Conservation (phyloP, 352 stramenopile species). For the Phytopythium chamaehyphon region DNA sequence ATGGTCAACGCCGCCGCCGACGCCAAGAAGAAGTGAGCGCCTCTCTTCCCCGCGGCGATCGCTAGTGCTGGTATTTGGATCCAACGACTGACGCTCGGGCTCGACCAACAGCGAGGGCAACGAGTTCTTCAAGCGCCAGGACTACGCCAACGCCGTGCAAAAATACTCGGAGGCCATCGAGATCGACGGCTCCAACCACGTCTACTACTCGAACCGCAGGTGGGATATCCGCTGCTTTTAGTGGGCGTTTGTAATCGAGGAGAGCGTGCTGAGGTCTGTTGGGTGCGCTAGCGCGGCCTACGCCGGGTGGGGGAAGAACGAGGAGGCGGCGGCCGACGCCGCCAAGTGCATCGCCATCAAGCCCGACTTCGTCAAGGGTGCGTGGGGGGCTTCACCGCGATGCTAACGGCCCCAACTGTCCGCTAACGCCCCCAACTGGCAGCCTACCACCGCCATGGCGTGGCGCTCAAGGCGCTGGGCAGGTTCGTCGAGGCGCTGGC, state of each 20-base stretch:
- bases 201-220: slow-evolving; percentile 94
- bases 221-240: slow-evolving; percentile 8
- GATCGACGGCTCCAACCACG: slow-evolving; percentile 85
- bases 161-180: slow-evolving; percentile 93
- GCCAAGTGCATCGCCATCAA: slow-evolving; percentile 90
- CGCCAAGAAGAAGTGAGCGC: slow-evolving; percentile 75
- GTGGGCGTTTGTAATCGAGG: background rate
- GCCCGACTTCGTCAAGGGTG: slow-evolving; percentile 92
- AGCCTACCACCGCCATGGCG: slow-evolving; percentile 92
- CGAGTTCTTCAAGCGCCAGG: slow-evolving; percentile 90
- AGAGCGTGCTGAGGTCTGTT: slow-evolving; percentile 2
- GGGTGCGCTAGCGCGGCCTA: slow-evolving; percentile 53
- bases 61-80: too few relatives aligned
- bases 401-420: too few relatives aligned
- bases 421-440: too few relatives aligned
- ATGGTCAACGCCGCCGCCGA: slow-evolving; percentile 76
- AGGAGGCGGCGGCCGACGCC: slow-evolving; percentile 85
- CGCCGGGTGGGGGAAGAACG: slow-evolving; percentile 52
- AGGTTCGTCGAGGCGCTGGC: slow-evolving; percentile 77
- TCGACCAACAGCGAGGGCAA: slow-evolving; percentile 86
- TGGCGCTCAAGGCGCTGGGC: slow-evolving; percentile 88
- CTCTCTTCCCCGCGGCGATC: background rate
- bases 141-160: slow-evolving; percentile 86
- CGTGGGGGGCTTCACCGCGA: slow-evolving; percentile 4
- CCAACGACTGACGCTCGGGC: too few relatives aligned